Evolutionary conservation across 129 eudicot genomes (phyloP).

Genomic region (Sambucus nigra): DNA sequence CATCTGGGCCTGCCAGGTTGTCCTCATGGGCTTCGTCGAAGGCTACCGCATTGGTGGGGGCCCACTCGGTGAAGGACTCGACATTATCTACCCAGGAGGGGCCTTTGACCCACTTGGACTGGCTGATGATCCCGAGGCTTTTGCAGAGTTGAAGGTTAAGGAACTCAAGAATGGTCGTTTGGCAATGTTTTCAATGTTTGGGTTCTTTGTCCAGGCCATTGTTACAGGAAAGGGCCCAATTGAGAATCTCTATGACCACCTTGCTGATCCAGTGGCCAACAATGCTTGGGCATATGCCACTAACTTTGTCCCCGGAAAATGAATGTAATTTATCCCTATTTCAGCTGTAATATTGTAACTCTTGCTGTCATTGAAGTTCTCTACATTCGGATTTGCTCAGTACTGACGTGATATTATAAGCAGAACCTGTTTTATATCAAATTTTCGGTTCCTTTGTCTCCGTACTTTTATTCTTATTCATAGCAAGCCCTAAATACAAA

Average conservation of each 20-base stretch:
- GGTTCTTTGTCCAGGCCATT: slow-evolving; percentile 65
- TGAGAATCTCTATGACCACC: slow-evolving; percentile 53
- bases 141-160: slow-evolving; percentile 62
- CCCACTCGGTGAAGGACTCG: slow-evolving; percentile 59
- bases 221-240: slow-evolving; percentile 64
- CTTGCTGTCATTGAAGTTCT: background rate
- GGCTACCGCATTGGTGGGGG: slow-evolving; percentile 59
- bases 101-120: slow-evolving; percentile 58
- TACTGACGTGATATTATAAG: background rate
- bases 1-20: slow-evolving; percentile 61
- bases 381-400: background rate
- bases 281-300: slow-evolving; percentile 74
- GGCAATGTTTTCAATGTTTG: slow-evolving; percentile 63
- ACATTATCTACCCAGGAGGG: slow-evolving; percentile 53
- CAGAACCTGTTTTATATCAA: background rate
- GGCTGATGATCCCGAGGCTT: slow-evolving; percentile 57
- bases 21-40: slow-evolving; percentile 50
- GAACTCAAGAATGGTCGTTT: slow-evolving; percentile 59
- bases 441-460: background rate
- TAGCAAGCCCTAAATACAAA: background rate
- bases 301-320: slow-evolving; percentile 62
- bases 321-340: slow-evolving; percentile 13
- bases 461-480: background rate
- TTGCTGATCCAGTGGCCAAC: slow-evolving; percentile 52
- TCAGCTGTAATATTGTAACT: background rate